These are phyloP conservation scores for Epichloe sp. DNA, from an alignment of 2,329 filamentous ascomycete genomes.

Conservation along the genomic window DNA sequence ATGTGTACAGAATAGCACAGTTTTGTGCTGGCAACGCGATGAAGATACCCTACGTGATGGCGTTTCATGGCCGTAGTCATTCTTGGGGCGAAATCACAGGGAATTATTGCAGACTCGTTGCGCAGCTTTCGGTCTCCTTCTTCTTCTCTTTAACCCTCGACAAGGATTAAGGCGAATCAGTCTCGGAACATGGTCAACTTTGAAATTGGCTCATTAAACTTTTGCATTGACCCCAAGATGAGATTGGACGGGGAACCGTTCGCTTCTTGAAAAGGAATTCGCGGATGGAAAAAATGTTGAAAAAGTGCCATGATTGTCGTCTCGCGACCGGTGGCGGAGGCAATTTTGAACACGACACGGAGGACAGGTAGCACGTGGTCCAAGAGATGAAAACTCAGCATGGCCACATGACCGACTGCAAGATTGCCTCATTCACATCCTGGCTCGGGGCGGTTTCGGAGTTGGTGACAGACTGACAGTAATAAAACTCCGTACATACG, in stretches of 20 bases:
- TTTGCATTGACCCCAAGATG: too few relatives aligned
- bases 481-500: too few relatives aligned
- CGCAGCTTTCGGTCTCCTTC: too few relatives aligned
- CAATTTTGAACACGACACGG: neutral
- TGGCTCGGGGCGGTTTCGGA: neutral
- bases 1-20: conserved; percentile 1
- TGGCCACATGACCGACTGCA: conserved; percentile 8
- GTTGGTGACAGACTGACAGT: neutral
- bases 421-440: conserved; percentile 6
- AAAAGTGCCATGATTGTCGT: neutral
- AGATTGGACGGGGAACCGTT: too few relatives aligned
- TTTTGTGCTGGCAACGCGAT: neutral
- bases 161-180: too few relatives aligned
- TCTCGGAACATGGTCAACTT: too few relatives aligned
- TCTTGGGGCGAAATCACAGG: too few relatives aligned
- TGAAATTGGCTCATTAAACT: too few relatives aligned
- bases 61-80: neutral
- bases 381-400: conserved; percentile 6
- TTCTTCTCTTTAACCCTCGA: too few relatives aligned
- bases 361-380: neutral
- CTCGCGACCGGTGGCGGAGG: neutral
- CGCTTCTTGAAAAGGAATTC: too few relatives aligned
- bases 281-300: neutral
- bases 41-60: neutral
- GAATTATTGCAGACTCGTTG: too few relatives aligned